Evolutionary conservation across 208 protist species (phyloP), one percentile per base, ranked within the genome.

Genomic region (Angomonas ambiguus): DNA sequence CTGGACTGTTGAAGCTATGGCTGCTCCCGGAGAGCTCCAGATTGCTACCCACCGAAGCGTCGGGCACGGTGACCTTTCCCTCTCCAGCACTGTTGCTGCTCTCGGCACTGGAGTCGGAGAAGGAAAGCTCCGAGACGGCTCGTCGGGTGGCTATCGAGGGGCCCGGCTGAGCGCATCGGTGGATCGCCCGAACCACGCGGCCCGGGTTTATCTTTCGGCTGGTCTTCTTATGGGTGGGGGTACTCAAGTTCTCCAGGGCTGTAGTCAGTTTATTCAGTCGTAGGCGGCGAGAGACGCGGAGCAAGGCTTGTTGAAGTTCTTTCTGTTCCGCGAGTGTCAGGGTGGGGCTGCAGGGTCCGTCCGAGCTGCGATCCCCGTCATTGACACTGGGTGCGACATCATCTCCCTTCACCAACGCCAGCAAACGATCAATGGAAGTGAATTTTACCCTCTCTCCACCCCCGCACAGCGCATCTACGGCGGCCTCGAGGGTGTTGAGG

Each of bases 251-350:
- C 5, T 45, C 20, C 16, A 69, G 35, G 5, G 31, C 62, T 48
- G 58, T 28, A 8, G 62, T 42, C 2, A 64, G 66, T 20, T 71
- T 57, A 28, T 74, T 63, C 58, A 71, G 66, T 56, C 71, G 72
- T 31, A 79, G 62, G 0, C 69, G 69, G 2, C 60, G 72, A n/a
- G 72, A 72, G 13, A 79, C 77, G n/a, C 77, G 65, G 42, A 83
- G 45, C 10, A 83, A 67, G 32, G 69, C 72, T 24, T 64, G 69
- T 60, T 82, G 77, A 65, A 77, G 55, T 2, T 45, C 49, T 16
- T 65, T 64, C 0, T 65, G 71, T 11, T 65, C 48, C 30, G 63
- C 27, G 5, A 61, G 51, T 8, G 59, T 63, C 0, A 42, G 60
- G 41, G 62, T 68, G 6, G 34, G 24, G 6, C 35, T 42, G 27